These are phyloP conservation scores for Acanthochlamys bracteata DNA, from an alignment of 106 monocot genomes.

Conservation along the genomic window DNA sequence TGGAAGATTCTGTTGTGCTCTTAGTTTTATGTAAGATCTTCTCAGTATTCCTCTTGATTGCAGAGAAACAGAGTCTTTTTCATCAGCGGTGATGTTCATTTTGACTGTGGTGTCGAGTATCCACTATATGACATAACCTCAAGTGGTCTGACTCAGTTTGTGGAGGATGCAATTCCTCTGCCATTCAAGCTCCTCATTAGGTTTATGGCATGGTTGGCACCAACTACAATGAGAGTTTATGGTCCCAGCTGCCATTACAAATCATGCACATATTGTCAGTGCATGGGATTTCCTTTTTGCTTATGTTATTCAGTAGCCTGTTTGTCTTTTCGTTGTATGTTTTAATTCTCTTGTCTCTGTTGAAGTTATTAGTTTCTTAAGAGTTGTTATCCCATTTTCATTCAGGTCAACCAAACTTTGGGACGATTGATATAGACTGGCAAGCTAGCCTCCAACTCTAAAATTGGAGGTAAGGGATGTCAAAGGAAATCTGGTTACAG, in stretches of 20 bases:
- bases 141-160: constrained; percentile 80
- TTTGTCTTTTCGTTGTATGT: too few species aligned
- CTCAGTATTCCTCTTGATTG: neutral
- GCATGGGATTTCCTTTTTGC: too few species aligned
- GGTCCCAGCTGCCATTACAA: constrained; percentile 32
- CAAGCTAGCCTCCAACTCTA: constrained; percentile 31
- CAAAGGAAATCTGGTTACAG: constrained; percentile 35
- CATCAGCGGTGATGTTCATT: constrained; percentile 87
- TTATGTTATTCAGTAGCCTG: too few species aligned
- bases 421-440: constrained; percentile 81
- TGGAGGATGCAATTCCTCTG: constrained; percentile 40
- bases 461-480: constrained; percentile 54
- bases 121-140: constrained; percentile 83
- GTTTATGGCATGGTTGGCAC: constrained; percentile 42
- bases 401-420: constrained; percentile 85
- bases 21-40: neutral
- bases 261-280: constrained; percentile 78
- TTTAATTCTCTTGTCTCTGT: too few species aligned
- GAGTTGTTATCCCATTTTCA: neutral
- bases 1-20: neutral
- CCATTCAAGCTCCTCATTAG: constrained; percentile 39
- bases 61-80: constrained; percentile 80
- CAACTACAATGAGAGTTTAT: constrained; percentile 65
- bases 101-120: constrained; percentile 63
- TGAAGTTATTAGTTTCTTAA: too few species aligned